Percentiles rank a stretch among this genome's conserved stretches.
phyloP scores from a whole-genome alignment of 352 stramenopile species.

The Phytopythium mirpurense region DNA sequence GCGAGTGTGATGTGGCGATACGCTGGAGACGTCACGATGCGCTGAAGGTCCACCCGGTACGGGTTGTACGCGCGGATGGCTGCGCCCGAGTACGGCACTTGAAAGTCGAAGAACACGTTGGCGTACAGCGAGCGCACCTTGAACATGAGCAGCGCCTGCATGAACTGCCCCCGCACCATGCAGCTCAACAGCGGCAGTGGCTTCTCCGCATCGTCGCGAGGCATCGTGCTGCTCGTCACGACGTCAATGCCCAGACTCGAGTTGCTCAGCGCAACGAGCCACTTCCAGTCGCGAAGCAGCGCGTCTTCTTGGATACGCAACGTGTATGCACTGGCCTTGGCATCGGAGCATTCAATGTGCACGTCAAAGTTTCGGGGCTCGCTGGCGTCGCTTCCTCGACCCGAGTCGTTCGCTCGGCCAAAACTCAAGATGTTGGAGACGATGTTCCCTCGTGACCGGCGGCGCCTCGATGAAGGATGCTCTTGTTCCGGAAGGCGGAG shows the following conservation, averaged over 20 bases:
- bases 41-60: conserved; percentile 46
- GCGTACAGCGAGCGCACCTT: conserved; percentile 62
- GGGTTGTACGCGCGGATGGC: conserved; percentile 78
- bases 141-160: conserved; percentile 69
- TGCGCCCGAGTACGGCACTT: conserved; percentile 74
- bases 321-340: conserved; percentile 2
- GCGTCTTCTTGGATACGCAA: conserved; percentile 51
- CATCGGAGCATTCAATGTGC: background rate
- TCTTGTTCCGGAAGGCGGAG: conserved; percentile 25
- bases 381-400: background rate
- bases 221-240: conserved; percentile 6
- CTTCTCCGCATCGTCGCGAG: background rate
- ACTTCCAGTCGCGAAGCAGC: conserved; percentile 53
- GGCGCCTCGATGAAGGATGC: conserved; percentile 5
- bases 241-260: conserved; percentile 38
- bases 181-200: conserved; percentile 47
- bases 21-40: conserved; percentile 46
- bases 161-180: conserved; percentile 62
- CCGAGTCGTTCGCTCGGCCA: background rate
- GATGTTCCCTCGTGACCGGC: background rate
- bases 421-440: conserved; percentile 4
- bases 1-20: conserved; percentile 64
- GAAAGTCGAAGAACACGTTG: conserved; percentile 77
- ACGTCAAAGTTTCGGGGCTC: conserved; percentile 3
- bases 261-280: conserved; percentile 61